Evolutionary conservation across 257 asterid species (phyloP).

Genomic region (Ophiorrhiza pumila): DNA sequence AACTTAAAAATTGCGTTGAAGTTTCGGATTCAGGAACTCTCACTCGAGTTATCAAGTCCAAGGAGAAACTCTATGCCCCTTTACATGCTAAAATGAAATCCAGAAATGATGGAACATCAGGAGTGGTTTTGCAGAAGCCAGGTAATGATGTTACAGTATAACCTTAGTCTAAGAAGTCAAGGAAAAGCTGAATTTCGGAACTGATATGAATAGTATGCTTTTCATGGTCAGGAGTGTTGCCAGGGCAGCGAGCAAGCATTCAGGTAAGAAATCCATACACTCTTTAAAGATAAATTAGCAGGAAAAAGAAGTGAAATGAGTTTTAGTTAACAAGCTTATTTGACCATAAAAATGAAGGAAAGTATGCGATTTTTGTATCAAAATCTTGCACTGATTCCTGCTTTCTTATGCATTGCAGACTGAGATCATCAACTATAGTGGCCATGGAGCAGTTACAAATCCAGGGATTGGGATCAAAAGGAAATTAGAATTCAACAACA

Average conservation of each 20-base stretch:
- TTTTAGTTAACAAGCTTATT: background rate
- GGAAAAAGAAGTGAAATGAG: background rate
- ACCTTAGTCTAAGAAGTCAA: background rate
- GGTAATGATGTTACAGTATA: background rate
- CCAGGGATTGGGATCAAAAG: constrained; percentile 17
- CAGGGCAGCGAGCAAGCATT: background rate
- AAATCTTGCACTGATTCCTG: background rate
- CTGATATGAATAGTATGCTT: background rate
- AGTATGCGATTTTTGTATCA: background rate
- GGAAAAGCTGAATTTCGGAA: background rate
- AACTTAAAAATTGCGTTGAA: constrained; percentile 4
- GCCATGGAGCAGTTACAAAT: background rate
- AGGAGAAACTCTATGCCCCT: constrained; percentile 15
- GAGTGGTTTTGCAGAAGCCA: constrained; percentile 2
- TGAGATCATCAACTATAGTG: constrained; percentile 1
- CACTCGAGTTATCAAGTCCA: constrained; percentile 24
- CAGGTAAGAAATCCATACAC: constrained; percentile 7
- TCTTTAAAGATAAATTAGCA: background rate
- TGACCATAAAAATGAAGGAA: background rate
- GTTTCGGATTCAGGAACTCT: constrained; percentile 30
- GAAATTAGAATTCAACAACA: constrained; percentile 8
- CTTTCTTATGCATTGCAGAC: constrained; percentile 16
- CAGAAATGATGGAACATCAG: background rate
- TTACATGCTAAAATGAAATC: constrained; percentile 7
- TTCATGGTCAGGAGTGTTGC: background rate